Base-by-base conservation (phyloP, 345 rosid genomes). In the Aquilaria sinensis region DNA sequence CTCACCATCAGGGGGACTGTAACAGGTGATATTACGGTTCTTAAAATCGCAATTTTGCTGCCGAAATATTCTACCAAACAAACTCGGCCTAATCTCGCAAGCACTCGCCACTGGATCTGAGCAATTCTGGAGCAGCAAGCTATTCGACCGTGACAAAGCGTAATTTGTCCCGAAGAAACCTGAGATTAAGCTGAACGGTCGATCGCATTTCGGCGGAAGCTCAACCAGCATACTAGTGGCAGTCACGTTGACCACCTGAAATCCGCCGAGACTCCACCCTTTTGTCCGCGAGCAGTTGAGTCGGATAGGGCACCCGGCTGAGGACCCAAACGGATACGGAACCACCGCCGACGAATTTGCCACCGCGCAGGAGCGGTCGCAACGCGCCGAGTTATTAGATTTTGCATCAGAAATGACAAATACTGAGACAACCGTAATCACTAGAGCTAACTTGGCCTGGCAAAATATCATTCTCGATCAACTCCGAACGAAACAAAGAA, bases 271-370 rank as follows among this genome's bases (percentile, higher is more conserved):
- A 51, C 0, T 30, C 16, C 78, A 60, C 6, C 46, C 33, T 7
- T 49, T 14, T 7, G 33, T 10, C 2, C 32, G 0, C 23, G 0
- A 34, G 70, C 99, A 94, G 23, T 29, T 34, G 13, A 94, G 67
- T 4, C 0, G 47, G 77, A 94, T 88, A 37, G 15, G 60, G 57
- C 89, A 90, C 6, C 57, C 75, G 10, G 29, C 0, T 1, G 95
- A 75, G 75, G 88, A 90, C n/a, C 97, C 96, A 64, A 90, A 94
- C 0, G 99, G 99, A 60, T 81, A 86, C 31, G 75, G 69, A 12
- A 87, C 67, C 10, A 9, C 2, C 13, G 31, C 64, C 1, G 65
- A 32, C 10, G 52, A 66, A 31, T 75, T 60, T 12, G 70, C 73
- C 0, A 10, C 29, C 32, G 77, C 84, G 64, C 99, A 92, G 0